Conservation (phyloP, 805 yeast genomes). For the Nakazawaea ishiwadae region DNA sequence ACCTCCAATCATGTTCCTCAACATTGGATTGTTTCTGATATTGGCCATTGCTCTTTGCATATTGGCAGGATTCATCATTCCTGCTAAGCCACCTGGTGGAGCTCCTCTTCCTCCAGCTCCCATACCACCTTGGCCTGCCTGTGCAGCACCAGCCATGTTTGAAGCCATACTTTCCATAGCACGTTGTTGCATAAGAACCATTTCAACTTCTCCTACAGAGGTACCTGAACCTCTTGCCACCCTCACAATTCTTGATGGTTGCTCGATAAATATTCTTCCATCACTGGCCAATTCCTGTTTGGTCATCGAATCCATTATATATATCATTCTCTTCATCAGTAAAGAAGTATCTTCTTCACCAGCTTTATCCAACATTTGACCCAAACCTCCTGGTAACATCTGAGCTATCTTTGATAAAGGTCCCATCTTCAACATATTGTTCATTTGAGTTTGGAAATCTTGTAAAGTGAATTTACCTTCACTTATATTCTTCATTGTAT, state of each 20-base stretch:
- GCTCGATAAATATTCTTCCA: conserved; percentile 71
- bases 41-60: conserved; percentile 49
- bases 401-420: conserved; percentile 90
- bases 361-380: conserved; percentile 76
- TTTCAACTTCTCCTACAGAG: conserved; percentile 86
- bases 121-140: conserved; percentile 47
- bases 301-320: conserved; percentile 94
- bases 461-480: conserved; percentile 91
- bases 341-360: conserved; percentile 91
- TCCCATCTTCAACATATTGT: conserved; percentile 94
- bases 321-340: conserved; percentile 82
- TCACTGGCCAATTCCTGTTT: conserved; percentile 85
- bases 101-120: conserved; percentile 55
- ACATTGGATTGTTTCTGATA: conserved; percentile 47
- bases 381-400: conserved; percentile 91
- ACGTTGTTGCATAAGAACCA: conserved; percentile 83
- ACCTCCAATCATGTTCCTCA: conserved; percentile 17
- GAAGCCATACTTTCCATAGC: conserved; percentile 95
- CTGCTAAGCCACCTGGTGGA: conserved; percentile 31
- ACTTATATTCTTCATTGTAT: conserved; percentile 85
- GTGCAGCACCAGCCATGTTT: conserved; percentile 52
- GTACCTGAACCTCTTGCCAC: conserved; percentile 96
- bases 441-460: conserved; percentile 93
- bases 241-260: conserved; percentile 83
- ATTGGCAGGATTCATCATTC: conserved; percentile 25